A percentile compares a stretch with the other conserved stretches of the same genome.
phyloP scores from a whole-genome alignment of 495 filamentous ascomycete genomes.

The Hypoxylon intermedium region DNA sequence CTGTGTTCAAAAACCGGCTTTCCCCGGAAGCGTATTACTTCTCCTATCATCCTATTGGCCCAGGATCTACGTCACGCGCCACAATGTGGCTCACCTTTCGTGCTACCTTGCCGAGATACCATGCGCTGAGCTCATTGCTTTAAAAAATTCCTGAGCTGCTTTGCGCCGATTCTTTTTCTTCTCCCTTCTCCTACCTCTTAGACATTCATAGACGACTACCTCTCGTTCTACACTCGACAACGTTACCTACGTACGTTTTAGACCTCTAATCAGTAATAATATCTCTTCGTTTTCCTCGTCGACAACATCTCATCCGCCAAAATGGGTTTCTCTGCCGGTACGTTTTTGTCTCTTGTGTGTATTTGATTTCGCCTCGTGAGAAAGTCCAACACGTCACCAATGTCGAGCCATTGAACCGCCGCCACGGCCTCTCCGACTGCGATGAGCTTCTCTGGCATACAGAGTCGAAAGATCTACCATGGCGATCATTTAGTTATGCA shows the following conservation, averaged over 20 bases:
- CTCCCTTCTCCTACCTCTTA: slow-evolving; percentile 38
- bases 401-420: slow-evolving; percentile 40
- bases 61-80: slow-evolving; percentile 14
- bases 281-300: slow-evolving; percentile 10
- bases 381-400: slow-evolving; percentile 17
- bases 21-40: slow-evolving; percentile 45
- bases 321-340: slow-evolving; percentile 55
- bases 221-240: slow-evolving; percentile 46
- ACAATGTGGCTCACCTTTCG: slow-evolving; percentile 36
- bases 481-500: neutral
- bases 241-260: slow-evolving; percentile 30
- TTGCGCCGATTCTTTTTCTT: slow-evolving; percentile 45
- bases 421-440: slow-evolving; percentile 20
- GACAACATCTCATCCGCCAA: slow-evolving; percentile 42
- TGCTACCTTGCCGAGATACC: slow-evolving; percentile 23
- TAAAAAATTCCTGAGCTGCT: slow-evolving; percentile 45
- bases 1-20: slow-evolving; percentile 31
- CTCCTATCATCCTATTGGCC: slow-evolving; percentile 30
- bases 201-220: slow-evolving; percentile 55
- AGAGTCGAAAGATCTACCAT: slow-evolving; percentile 24
- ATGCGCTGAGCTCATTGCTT: slow-evolving; percentile 43
- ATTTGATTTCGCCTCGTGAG: slow-evolving; percentile 19
- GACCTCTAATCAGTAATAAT: slow-evolving; percentile 27
- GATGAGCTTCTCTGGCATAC: slow-evolving; percentile 16
- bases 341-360: slow-evolving; percentile 34